Base-by-base conservation (phyloP, 2,329 filamentous ascomycete genomes). In the Microdochium paspali region DNA sequence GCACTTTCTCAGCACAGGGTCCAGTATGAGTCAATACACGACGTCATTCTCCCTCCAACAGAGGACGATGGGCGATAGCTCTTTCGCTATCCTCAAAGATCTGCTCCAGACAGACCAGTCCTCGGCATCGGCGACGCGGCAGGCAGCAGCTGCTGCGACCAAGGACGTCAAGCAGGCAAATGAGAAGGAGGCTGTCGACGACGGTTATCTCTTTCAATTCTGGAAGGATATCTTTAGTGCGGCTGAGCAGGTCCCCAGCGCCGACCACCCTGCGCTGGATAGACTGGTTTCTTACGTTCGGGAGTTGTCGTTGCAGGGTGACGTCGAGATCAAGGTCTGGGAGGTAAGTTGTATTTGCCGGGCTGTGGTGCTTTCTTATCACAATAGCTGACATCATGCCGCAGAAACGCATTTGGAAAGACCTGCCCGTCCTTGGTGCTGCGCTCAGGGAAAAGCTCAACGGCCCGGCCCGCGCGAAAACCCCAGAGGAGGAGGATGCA, bases 371-470 rank as follows among this genome's bases (percentile, higher is more conserved):
- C 12, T 31, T 28, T 24, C n/a, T n/a, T n/a, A 15, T 20, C 28
- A 23, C 10, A 25, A 44, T 30, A 25, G 26, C 50, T 55, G 32
- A 54, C 43, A 10, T n/a, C 4, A 15, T 15, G n/a, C 3, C 13
- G 2, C 7, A 60, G 58, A 26, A 25, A 10, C 53, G 51, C 9
- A 44, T 58, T 10, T 63, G 59, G 60, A 50, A 44, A 3, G 54
- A 54, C 3, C 53, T 63, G 10, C 61, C 61, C 3, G 40, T 58
- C 31, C 50, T 63, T 2, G 51, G 54, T 15, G 51, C 55, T 2
- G 46, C 48, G 1, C 46, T 58, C 26, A 49, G 59, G 28, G 57
- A 59, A 30, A 44, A 51, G 26, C 50, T 58, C 9, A 52, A 58
- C 44, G 49, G 51, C 3, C 48, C 51, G 12, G 35, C 13, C 15